Conservation (phyloP, 352 stramenopile species). For the Thraustochytrium sp. region DNA sequence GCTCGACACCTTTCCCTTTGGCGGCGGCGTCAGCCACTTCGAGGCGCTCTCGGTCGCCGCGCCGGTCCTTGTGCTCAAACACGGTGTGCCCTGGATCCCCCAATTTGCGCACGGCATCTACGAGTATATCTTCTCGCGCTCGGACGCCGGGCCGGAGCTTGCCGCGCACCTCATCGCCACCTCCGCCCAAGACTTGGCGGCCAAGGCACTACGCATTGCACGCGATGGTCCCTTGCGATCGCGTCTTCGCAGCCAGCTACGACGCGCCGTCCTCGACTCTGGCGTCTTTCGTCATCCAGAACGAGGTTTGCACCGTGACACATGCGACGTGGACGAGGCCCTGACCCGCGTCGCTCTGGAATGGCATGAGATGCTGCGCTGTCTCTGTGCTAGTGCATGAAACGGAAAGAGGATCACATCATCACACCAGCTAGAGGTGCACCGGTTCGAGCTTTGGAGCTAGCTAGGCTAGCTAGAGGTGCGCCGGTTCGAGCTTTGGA, state of each 20-base stretch:
- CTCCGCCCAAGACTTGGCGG: neutral
- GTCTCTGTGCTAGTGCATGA: too few species aligned
- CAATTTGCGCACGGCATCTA: slow-evolving; percentile 24
- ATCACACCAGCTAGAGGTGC: too few species aligned
- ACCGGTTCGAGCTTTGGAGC: too few species aligned
- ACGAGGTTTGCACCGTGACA: neutral
- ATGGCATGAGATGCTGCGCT: too few species aligned
- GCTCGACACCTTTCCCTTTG: slow-evolving; percentile 72
- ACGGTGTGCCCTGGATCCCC: neutral
- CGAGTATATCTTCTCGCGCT: slow-evolving; percentile 5
- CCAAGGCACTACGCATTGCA: neutral
- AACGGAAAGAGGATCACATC: too few species aligned
- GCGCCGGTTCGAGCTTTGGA: too few species aligned
- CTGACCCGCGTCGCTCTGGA: too few species aligned
- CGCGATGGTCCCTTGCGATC: neutral
- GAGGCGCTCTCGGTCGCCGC: slow-evolving; percentile 68
- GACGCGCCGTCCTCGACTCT: neutral
- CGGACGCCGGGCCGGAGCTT: neutral
- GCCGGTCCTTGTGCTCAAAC: slow-evolving; percentile 53
- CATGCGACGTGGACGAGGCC: neutral
- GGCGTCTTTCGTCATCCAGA: too few species aligned
- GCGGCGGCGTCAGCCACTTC: slow-evolving; percentile 70
- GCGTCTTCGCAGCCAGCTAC: neutral
- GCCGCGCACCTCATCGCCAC: neutral
- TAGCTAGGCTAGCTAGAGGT: too few species aligned